Base-by-base conservation (phyloP, 179 eudicot genomes). In the Amaranthus tricolor region DNA sequence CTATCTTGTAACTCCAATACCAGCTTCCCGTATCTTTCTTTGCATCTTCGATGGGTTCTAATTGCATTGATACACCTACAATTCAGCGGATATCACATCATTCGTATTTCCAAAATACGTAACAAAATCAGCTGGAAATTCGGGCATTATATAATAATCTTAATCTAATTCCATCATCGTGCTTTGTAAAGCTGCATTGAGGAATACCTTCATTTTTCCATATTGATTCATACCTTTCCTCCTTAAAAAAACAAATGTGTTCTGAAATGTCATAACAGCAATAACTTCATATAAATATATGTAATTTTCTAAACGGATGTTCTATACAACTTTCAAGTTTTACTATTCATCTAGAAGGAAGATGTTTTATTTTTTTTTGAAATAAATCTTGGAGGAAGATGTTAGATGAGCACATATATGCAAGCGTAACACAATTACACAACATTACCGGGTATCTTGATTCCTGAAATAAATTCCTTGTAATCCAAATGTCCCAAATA, bases 11-110 rank as follows among this genome's bases (percentile, higher is more conserved):
- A 68, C 75, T 84, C 99, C 99, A 95, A 77, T 67, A 91, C 99
- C 98, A 95, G 87, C 94, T 93, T 80, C 98, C 99, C n/a, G 78
- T 78, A 70, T 91, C 89, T 82, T 89, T 87, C 77, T 85, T 82
- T 6, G 74, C 71, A 58, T 83, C 86, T 82, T 87, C 88, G 69
- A 95, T 86, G 47, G 89, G 88, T 58, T 85, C 80, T 80, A 93
- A 75, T 81, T 89, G 88, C 59, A 76, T 62, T 6, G 75, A 80
- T 70, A 95, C 83, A 74, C 96, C 99, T 95, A 94, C 81, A 81
- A 63, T 45, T 43, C 11, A 63, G 31, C 48, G 12, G 19, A 59
- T 31, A 72, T 44, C 67, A 21, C 53, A 48, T 67, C 17, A 58
- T 20, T 58, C 31, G 44, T 43, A 48, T 70, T 71, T 55, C n/a